Percentiles rank a stretch among this genome's conserved stretches.
Conservation (phyloP, 2,329 filamentous ascomycete genomes). For the Alternaria arbusti region DNA sequence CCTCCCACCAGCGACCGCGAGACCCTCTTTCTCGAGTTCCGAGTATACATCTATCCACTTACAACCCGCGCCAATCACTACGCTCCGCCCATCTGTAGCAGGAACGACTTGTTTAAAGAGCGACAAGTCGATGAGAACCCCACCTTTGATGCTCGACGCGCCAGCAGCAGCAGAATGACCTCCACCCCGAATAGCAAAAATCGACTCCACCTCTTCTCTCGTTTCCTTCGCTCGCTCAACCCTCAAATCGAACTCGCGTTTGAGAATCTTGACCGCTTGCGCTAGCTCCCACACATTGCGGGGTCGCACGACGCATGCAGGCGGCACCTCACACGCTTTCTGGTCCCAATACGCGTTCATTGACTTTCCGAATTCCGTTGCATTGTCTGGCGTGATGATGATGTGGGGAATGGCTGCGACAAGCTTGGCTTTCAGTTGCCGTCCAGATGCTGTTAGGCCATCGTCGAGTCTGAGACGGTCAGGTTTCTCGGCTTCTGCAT, state of each 20-base stretch:
- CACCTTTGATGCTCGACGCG: constrained; percentile 29
- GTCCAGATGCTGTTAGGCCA: constrained; percentile 9
- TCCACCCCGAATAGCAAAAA: constrained; percentile 58
- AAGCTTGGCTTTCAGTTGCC: constrained; percentile 16
- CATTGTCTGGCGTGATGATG: constrained; percentile 13
- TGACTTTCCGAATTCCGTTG: constrained; percentile 6
- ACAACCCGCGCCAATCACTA: constrained; percentile 25
- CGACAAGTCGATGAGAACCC: constrained; percentile 25
- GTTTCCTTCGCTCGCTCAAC: not conserved
- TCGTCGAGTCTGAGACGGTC: not conserved
- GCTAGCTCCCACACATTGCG: constrained; percentile 36
- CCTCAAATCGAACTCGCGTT: constrained; percentile 36
- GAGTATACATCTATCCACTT: constrained; percentile 27
- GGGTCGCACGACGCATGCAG: constrained; percentile 41
- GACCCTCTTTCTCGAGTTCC: constrained; percentile 17
- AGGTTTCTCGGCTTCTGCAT: constrained; percentile 16
- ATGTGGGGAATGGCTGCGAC: constrained; percentile 16
- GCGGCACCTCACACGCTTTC: constrained; percentile 42
- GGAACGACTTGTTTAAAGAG: constrained; percentile 20
- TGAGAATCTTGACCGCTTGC: constrained; percentile 36
- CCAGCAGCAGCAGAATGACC: constrained; percentile 43
- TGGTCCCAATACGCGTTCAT: constrained; percentile 41
- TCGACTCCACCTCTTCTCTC: not conserved
- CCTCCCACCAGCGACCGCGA: constrained; percentile 30
- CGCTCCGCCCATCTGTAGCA: constrained; percentile 9